phyloP scores from a whole-genome alignment of 176 grass and related monocot genomes.

The Aegilops longissima region DNA sequence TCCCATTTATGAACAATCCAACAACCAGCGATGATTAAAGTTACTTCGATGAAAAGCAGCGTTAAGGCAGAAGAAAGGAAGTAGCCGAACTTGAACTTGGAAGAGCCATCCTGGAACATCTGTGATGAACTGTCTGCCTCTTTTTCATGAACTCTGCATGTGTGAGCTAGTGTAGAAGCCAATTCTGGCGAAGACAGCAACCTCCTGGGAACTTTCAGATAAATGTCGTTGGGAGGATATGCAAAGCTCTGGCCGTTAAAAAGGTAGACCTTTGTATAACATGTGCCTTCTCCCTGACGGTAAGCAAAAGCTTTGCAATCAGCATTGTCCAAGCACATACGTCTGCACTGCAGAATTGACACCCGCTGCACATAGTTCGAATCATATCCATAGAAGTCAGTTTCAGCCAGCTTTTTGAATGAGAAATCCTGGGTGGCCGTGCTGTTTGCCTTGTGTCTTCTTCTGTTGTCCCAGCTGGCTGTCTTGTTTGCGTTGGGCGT shows the following conservation, averaged over 20 bases:
- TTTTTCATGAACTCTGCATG: slow-evolving; percentile 30
- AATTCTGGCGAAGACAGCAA: not conserved
- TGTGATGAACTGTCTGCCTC: not conserved
- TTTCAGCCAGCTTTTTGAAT: not conserved
- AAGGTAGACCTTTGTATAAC: slow-evolving; percentile 42
- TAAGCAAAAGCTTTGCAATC: slow-evolving; percentile 55
- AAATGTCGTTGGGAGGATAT: slow-evolving; percentile 19
- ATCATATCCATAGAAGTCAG: slow-evolving; percentile 62
- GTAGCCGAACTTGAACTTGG: slow-evolving; percentile 34
- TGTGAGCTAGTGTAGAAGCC: not conserved
- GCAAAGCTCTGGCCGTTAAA: slow-evolving; percentile 42
- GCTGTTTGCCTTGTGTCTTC: not conserved
- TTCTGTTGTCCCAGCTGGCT: not conserved
- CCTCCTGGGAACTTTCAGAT: slow-evolving; percentile 40
- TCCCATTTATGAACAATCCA: slow-evolving; percentile 40
- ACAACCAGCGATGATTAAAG: slow-evolving; percentile 31
- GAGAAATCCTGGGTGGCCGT: not conserved
- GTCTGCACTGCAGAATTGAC: not conserved
- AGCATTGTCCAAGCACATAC: slow-evolving; percentile 17
- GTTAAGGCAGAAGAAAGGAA: slow-evolving; percentile 46
- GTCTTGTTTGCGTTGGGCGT: slow-evolving; percentile 16
- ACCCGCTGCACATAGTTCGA: accelerated
- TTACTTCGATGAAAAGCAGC: slow-evolving; percentile 41
- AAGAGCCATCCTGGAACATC: not conserved
- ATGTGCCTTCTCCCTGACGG: slow-evolving; percentile 17